Conservation (phyloP, 345 rosid species). For the Salix udensis region DNA sequence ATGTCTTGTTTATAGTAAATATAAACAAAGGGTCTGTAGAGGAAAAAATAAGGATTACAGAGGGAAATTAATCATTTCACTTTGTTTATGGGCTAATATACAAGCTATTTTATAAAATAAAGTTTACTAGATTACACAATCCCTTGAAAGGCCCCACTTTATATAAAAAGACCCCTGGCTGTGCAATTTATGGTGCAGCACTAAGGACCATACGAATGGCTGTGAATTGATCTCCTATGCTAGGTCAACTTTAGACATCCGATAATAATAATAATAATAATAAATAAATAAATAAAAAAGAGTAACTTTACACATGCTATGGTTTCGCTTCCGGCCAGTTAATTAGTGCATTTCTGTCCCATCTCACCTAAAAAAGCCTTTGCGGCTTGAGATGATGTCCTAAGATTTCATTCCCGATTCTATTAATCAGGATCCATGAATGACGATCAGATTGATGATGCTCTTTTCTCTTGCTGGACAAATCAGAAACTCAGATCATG, state of each 20-base stretch:
- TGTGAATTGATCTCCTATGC: background rate
- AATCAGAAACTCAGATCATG: too few species aligned
- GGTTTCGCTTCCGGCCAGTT: background rate
- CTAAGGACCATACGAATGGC: conserved; percentile 18
- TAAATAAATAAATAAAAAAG: too few species aligned
- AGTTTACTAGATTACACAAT: conserved; percentile 7
- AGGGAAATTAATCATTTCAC: background rate
- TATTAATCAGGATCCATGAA: too few species aligned
- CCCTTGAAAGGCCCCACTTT: conserved; percentile 20
- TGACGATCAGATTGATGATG: too few species aligned
- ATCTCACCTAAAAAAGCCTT: background rate
- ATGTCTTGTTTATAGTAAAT: too few species aligned
- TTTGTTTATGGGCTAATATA: too few species aligned
- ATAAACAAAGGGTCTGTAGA: too few species aligned
- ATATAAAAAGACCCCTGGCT: background rate
- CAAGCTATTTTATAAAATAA: too few species aligned
- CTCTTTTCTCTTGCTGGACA: too few species aligned
- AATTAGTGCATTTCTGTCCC: background rate
- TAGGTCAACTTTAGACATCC: conserved; percentile 6
- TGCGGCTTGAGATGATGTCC: background rate
- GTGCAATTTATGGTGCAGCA: conserved; percentile 8
- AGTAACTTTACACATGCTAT: background rate
- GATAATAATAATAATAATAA: too few species aligned
- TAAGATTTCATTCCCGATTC: background rate
- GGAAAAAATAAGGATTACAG: too few species aligned